Evolutionary conservation across 2,329 filamentous ascomycete genomes (phyloP), one percentile per base, ranked within the genome.

Genomic region (Incumbomyces delicatus): DNA sequence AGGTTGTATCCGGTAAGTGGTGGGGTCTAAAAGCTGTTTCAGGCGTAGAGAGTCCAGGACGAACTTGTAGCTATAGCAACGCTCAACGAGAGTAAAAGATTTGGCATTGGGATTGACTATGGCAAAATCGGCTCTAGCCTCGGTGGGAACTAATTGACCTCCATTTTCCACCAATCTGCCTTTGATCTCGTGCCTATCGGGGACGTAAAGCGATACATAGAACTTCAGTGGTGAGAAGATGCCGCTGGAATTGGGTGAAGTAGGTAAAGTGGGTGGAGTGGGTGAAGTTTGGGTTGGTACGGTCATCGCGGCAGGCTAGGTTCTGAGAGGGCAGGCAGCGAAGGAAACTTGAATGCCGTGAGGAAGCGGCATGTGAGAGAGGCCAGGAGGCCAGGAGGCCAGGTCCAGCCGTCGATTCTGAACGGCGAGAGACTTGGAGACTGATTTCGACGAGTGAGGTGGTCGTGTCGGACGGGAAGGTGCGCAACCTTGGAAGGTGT

Each of bases 41-140:
- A 70, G 62, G 14, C 63, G 59, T 44, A 81, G 62, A 0, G 76
- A 80, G 33, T 65, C 58, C 35, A 79, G 74, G 40, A 83, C 68
- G 58, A 74, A 81, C 48, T 64, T 69, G 57, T 76, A 83, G 1
- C 76, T 80, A 51, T 75, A 69, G 63, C 71, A 72, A 36, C 73
- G 71, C 11, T 52, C 40, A 27, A 67, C 63, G 4, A 35, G 14
- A 18, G 18, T 20, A 11, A 31, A 14, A 50, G 74, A 68, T 50
- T 66, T 70, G 51, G 65, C 72, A 33, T 66, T 54, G 57, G 81
- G 77, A 59, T 83, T 78, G 16, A 77, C 74, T 37, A 83, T 71
- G 44, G 70, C 64, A 53, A 78, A 68, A 54, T 81, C 75, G 37
- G 78, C 77, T 40, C 73, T 63, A 50, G 69, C 72, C 53, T 81